Evolutionary conservation across 176 grass and related monocot species (phyloP).

Genomic region (Rhynchospora breviuscula): DNA sequence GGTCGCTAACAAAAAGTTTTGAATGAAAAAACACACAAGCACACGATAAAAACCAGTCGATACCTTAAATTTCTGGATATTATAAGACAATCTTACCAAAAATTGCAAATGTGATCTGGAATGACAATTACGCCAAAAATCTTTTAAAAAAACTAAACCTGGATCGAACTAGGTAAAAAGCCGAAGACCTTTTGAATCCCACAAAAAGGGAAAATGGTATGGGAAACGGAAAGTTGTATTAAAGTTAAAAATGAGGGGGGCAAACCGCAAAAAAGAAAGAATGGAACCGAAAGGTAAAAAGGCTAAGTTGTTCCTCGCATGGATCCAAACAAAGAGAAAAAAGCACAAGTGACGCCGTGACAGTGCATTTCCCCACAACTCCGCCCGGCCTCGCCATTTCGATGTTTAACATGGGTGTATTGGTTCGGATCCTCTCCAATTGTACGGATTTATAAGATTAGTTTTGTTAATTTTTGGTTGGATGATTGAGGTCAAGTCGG

Average conservation of each 20-base stretch:
- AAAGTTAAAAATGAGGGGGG: constrained; percentile 18
- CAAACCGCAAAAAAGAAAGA: constrained; percentile 22
- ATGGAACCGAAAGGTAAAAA: constrained; percentile 12
- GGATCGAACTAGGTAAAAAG: constrained; percentile 4
- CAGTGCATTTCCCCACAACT: neutral
- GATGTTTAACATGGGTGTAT: neutral
- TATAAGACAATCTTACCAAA: neutral
- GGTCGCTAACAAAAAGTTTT: too few relatives aligned
- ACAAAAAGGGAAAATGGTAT: neutral
- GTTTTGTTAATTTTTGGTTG: too few relatives aligned
- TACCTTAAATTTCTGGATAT: too few relatives aligned
- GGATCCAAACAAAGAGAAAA: constrained; percentile 1
- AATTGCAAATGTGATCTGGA: neutral
- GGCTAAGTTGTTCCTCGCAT: constrained; percentile 9
- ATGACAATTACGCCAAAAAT: neutral
- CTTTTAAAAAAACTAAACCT: neutral
- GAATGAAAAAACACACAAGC: neutral
- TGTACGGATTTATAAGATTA: too few relatives aligned
- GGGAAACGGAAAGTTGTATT: neutral
- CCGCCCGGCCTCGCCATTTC: neutral
- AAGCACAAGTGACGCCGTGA: neutral
- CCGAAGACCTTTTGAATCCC: constrained; percentile 13
- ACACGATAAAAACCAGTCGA: too few relatives aligned
- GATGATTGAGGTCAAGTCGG: too few relatives aligned
- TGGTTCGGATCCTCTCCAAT: too few relatives aligned